Evolutionary conservation across 495 filamentous ascomycete genomes (phyloP), one percentile per base, ranked within the genome.

Genomic region (Apiosordaria backusii): DNA sequence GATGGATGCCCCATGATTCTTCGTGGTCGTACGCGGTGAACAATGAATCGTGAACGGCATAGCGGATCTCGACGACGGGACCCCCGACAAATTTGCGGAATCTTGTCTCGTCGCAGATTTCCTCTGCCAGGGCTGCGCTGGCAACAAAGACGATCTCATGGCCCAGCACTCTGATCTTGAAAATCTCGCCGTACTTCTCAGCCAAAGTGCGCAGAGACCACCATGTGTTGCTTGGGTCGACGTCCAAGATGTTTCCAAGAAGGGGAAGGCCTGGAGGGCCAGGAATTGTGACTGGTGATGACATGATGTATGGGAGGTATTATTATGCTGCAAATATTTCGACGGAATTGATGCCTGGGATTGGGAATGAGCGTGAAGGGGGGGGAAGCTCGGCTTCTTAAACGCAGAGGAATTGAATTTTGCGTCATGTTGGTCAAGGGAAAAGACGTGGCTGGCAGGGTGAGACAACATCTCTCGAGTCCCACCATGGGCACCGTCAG

Each of bases 1-100:
- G 90, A 5, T 87, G 87, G 54, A 90, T 76, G 2, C 78, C 85
- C 90, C 90, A 93, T 66, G 85, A 87, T 62, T 82, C 76, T 67
- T 91, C 89, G 21, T 83, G 77, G 26, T 85, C 72, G 66, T 83
- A 82, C 6, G 89, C 90, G 0, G 88, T 90, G 75, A 93, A 92
- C 16, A 93, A 80, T 4, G 88, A 82, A 70, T 89, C 87, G 62
- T 86, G 77, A 0, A 87, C 79, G 4, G 80, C 79, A 65, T 85
- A 80, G 57, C 90, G 82, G 55, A 91, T 79, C 73, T 91, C 78
- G 16, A 78, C 66, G 60, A 91, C 75, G 21, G 82, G 76, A 0
- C 79, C 80, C 26, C 78, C 76, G n/a, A 90, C 80, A 45, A 72
- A 76, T 70, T 92, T 93, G 9, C 77, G 74, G 76, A 91, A 93